phyloP scores from a whole-genome alignment of 768 basidiomycete genomes.

The Psilocybe cubensis region DNA sequence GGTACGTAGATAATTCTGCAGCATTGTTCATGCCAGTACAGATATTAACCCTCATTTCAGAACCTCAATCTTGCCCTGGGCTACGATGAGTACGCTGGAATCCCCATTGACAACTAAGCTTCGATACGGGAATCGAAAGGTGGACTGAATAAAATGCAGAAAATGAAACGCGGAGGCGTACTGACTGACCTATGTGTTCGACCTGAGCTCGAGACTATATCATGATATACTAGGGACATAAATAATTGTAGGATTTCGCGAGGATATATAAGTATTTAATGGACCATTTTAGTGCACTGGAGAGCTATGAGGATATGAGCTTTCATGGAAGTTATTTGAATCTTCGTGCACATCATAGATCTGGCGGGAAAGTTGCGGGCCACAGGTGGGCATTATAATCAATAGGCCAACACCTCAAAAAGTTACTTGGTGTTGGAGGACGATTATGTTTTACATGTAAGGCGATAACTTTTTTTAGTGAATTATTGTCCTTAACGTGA shows the following conservation, averaged over 20 bases:
- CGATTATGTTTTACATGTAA: no score
- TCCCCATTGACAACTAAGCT: slow-evolving; percentile 42
- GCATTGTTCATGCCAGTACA: neutral
- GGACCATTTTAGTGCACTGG: no score
- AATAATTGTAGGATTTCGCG: neutral
- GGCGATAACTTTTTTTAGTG: no score
- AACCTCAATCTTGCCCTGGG: slow-evolving; percentile 92
- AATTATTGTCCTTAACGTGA: no score
- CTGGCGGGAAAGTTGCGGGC: no score
- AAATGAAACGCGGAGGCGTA: neutral
- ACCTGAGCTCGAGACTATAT: neutral
- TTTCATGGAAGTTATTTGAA: no score
- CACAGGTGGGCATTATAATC: no score
- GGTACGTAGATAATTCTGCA: slow-evolving; percentile 46
- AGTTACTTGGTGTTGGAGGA: no score
- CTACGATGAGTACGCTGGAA: slow-evolving; percentile 83
- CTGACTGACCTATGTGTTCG: neutral
- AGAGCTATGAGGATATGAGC: no score
- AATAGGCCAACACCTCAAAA: no score
- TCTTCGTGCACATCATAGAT: no score
- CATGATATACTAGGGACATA: neutral
- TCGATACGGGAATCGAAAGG: neutral
- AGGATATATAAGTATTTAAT: neutral
- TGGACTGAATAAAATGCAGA: neutral
- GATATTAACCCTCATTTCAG: slow-evolving; percentile 36